Base-by-base conservation (phyloP, 768 basidiomycete genomes). In the Melanogaster broomeanus region DNA sequence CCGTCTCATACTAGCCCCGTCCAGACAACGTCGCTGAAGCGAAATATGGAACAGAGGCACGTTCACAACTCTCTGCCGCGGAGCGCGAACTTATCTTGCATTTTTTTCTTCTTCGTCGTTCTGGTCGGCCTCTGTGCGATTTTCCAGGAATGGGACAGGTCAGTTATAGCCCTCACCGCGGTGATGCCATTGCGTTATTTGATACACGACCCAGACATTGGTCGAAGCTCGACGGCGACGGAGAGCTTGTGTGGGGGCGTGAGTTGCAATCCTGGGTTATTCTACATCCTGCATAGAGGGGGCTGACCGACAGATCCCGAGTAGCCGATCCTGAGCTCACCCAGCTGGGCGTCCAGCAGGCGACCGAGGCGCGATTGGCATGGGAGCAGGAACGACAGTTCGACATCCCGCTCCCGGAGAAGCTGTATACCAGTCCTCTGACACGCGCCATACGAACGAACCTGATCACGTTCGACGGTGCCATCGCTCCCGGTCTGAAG, bases 161-260 rank as follows among this genome's bases (percentile, higher is more conserved):
- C 51, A 55, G 77, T 71, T 4, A 37, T n/a, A 21, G 15, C 21
- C 38, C 27, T 47, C 13, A n/a, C n/a, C n/a, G n/a, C n/a, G 0
- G 16, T 10, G 22, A 6, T 25, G 18, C 16, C n/a, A n/a, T 24
- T 6, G 11, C 25, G 24, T 39, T 6, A 16, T 24, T 40, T 44
- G 19, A 51, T 33, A 2, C 19, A 42, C 22, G 15, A 19, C 45
- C 15, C 48, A 88, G 87, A 11, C 63, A 84, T 57, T 89, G 81
- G 82, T 76, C 84, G 3, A 83, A 77, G 58, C 61, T 83, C 9
- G 68, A 86, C 42, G 84, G 83, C 0, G 85, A 92, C 55, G 84
- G 72, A 12, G 78, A 86, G 46, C 67, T 88, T 4, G 69, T 68
- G 2, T 92, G 89, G 89, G 90, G 90, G 24, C 88, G 86, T 87